A percentile compares a stretch with the other conserved stretches of the same genome.
Evolutionary conservation across 2,329 filamentous ascomycete genomes (phyloP).

Genomic region (Emmonsiellopsis sp.): DNA sequence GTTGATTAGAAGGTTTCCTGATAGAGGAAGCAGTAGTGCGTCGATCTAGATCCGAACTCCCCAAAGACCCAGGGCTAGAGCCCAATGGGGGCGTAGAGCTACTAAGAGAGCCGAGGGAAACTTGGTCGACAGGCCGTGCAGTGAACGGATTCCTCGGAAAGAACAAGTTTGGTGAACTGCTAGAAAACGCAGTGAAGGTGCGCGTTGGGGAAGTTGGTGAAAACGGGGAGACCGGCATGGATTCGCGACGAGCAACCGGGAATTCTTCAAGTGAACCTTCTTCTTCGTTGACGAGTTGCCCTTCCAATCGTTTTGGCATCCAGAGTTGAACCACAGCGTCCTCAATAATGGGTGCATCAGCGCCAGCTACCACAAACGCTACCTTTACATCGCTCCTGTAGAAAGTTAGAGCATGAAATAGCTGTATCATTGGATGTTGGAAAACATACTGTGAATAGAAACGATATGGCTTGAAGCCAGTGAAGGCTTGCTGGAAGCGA

Average conservation of each 20-base stretch:
- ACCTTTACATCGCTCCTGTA: not conserved
- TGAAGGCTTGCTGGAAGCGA: conserved; percentile 3
- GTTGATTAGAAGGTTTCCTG: not conserved
- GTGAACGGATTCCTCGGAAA: not conserved
- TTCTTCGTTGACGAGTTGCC: not conserved
- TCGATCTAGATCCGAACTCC: not conserved
- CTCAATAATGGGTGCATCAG: not conserved
- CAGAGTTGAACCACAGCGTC: conserved; percentile 3
- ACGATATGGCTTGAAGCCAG: not conserved
- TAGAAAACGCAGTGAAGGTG: not conserved
- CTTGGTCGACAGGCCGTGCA: not conserved
- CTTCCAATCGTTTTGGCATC: conserved; percentile 1
- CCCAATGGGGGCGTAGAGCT: not conserved
- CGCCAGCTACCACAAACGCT: not conserved
- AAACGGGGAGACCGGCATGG: not conserved
- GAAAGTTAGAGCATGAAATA: not conserved
- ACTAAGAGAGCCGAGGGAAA: not conserved
- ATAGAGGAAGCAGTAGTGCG: not conserved
- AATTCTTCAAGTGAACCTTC: not conserved
- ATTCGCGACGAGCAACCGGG: not conserved
- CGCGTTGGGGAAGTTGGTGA: not conserved
- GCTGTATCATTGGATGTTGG: not conserved
- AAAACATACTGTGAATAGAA: conserved; percentile 1
- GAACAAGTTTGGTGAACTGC: not conserved
- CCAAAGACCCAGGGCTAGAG: not conserved